These are phyloP conservation scores for Nicotiana knightiana DNA, from an alignment of 257 asterid genomes.

Conservation along the genomic window DNA sequence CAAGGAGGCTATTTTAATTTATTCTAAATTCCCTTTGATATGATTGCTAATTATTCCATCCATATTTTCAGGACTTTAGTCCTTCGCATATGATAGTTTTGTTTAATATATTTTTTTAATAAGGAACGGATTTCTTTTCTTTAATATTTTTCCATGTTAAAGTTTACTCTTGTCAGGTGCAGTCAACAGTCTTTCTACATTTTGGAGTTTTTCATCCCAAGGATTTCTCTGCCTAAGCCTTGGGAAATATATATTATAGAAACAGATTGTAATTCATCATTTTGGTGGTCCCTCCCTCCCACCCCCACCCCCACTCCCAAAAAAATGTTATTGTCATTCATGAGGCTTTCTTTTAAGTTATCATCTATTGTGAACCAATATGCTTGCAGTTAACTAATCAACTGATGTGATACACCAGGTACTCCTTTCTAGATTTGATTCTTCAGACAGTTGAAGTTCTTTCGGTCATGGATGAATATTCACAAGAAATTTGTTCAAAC, in stretches of 20 bases:
- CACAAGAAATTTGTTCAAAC: constrained; percentile 44
- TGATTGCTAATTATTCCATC: not conserved
- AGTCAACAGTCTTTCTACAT: not conserved
- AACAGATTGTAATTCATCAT: not conserved
- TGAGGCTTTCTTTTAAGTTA: not conserved
- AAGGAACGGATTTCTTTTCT: not conserved
- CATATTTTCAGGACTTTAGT: not conserved
- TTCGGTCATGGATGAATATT: constrained; percentile 56
- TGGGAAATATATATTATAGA: not conserved
- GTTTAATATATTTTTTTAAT: too few relatives aligned
- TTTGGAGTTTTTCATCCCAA: not conserved
- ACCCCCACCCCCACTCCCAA: too few relatives aligned
- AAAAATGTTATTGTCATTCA: not conserved
- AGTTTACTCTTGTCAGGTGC: not conserved
- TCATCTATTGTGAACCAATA: constrained; percentile 4
- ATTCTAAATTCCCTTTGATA: not conserved
- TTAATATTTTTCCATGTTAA: not conserved
- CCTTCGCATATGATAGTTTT: not conserved
- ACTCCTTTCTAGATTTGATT: constrained; percentile 55
- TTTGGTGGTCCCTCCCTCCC: not conserved
- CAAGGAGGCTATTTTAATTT: not conserved
- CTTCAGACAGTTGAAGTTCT: constrained; percentile 80
- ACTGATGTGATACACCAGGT: constrained; percentile 42
- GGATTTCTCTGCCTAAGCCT: not conserved
- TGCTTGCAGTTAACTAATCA: not conserved